Evolutionary conservation across 495 filamentous ascomycete genomes (phyloP), one percentile per base, ranked within the genome.

Genomic region (Bathelium albidoporum): DNA sequence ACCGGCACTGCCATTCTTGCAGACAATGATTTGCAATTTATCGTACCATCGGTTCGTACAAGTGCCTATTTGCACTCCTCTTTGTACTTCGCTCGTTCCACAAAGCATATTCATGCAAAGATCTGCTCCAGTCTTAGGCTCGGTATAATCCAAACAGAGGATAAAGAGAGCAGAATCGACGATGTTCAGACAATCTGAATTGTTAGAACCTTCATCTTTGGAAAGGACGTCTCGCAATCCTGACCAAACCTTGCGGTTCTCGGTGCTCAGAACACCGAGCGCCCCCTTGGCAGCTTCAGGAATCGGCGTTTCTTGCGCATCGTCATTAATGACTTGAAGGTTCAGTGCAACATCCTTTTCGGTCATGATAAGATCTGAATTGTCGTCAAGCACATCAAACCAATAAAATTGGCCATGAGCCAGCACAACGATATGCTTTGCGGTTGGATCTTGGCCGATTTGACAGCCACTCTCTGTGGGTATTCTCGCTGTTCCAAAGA

Each of bases 31-130:
- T 73, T 98, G 94, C 29, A 98, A 82, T 75, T 98, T 98, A 75
- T 98, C 94, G 70, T 98, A 98, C 94, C 94, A 98, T 60, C 94
- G 82, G 73, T 98, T 98, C 16, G 93, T 96, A 75, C 94, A 98
- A 36, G 94, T 98, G 24, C 94, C 94, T 36, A 96, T 89, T 75
- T 98, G 94, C 4, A 98, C 89, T 16, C 94, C 94, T 73, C 86
- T 86, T 72, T 96, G 87, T 20, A 98, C 87, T 64, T 93, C 87
- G 69, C 86, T 95, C 0, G 90, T 95, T 34, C 94, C 94, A 69
- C 95, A 97, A 43, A 98, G 89, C 93, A 98, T 97, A 75, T 97
- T 98, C 71, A 89, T 90, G 73, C 90, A 95, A 4, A 97, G 82
- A 31, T 91, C 89, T 0, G 90, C 83, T 1, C 85, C 86, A 41